These are phyloP conservation scores for Penicillium brasilianum DNA, from an alignment of 2,329 filamentous ascomycete species.

Conservation along the genomic window DNA sequence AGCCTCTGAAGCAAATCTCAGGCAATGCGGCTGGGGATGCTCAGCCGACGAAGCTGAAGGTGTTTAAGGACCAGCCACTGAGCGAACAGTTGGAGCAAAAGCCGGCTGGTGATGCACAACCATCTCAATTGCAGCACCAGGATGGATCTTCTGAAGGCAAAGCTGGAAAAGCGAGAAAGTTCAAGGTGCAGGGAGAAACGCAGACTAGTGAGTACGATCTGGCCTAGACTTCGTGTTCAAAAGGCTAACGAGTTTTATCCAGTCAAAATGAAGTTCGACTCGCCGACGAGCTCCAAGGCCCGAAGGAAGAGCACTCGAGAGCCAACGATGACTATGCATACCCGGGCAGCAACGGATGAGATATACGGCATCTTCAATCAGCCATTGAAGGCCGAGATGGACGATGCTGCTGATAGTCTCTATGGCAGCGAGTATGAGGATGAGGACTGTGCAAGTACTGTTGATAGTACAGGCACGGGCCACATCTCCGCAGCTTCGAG, in stretches of 20 bases:
- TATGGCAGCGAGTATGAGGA: slow-evolving; percentile 69
- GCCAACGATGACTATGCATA: slow-evolving; percentile 98
- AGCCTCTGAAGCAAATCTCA: slow-evolving; percentile 63
- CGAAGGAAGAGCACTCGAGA: slow-evolving; percentile 77
- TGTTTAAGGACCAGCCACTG: slow-evolving; percentile 31
- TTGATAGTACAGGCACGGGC: slow-evolving; percentile 81
- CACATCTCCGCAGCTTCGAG: slow-evolving; percentile 67
- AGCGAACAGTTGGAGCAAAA: slow-evolving; percentile 41
- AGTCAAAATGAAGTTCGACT: slow-evolving; percentile 94
- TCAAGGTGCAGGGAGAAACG: slow-evolving; percentile 83
- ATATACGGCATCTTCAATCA: slow-evolving; percentile 98
- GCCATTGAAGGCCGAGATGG: slow-evolving; percentile 64
- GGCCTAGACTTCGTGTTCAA: slow-evolving; percentile 34
- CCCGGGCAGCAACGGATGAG: slow-evolving; percentile 91
- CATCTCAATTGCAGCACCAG: slow-evolving; percentile 20
- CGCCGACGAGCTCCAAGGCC: slow-evolving; percentile 82
- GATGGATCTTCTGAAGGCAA: slow-evolving; percentile 36
- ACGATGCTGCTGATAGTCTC: slow-evolving; percentile 65
- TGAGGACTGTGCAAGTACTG: slow-evolving; percentile 81
- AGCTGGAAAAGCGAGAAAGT: slow-evolving; percentile 64
- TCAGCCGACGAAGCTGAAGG: not conserved
- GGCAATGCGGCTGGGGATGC: slow-evolving; percentile 38
- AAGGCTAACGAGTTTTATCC: slow-evolving; percentile 17
- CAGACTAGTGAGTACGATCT: slow-evolving; percentile 73
- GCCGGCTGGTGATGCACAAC: slow-evolving; percentile 34